Evolutionary conservation across 148 eudicot species (phyloP).

Genomic region (Oxyria digyna): DNA sequence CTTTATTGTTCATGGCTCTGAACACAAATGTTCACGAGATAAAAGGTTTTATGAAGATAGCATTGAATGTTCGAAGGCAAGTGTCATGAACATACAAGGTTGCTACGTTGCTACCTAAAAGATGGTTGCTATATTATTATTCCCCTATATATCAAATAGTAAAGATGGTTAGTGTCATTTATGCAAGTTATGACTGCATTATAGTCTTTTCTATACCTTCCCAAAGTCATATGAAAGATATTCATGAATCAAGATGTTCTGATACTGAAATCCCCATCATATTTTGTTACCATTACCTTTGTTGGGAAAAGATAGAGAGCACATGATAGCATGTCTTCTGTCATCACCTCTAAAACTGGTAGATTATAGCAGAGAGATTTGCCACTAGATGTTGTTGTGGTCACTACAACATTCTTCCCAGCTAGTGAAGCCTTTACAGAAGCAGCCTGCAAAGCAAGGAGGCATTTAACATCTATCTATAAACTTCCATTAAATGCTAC

Average conservation of each 20-base stretch:
- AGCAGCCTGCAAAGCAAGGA: conserved; percentile 43
- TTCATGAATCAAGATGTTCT: not conserved
- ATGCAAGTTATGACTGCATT: not conserved
- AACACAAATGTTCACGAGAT: no score
- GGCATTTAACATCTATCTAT: conserved; percentile 4
- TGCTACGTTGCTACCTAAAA: no score
- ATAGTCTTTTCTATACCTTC: not conserved
- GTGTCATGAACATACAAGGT: no score
- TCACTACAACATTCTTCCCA: conserved; percentile 72
- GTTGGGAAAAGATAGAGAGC: conserved; percentile 91
- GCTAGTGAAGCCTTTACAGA: conserved; percentile 77
- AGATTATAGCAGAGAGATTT: conserved; percentile 97
- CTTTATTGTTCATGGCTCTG: no score
- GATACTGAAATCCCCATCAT: no score
- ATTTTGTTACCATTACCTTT: conserved; percentile 33
- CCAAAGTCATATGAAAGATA: not conserved
- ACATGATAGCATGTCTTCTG: conserved; percentile 58
- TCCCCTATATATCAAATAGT: no score
- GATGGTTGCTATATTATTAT: no score
- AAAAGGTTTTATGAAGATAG: no score
- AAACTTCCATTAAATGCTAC: not conserved
- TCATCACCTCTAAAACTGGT: conserved; percentile 74
- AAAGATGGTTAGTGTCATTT: no score
- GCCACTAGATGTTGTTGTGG: conserved; percentile 97
- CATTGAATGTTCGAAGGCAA: no score